Percentiles rank a stretch among this genome's conserved stretches.
These are phyloP conservation scores for Blumeria hordei DNA, from an alignment of 2,329 filamentous ascomycete genomes.

Conservation along the genomic window DNA sequence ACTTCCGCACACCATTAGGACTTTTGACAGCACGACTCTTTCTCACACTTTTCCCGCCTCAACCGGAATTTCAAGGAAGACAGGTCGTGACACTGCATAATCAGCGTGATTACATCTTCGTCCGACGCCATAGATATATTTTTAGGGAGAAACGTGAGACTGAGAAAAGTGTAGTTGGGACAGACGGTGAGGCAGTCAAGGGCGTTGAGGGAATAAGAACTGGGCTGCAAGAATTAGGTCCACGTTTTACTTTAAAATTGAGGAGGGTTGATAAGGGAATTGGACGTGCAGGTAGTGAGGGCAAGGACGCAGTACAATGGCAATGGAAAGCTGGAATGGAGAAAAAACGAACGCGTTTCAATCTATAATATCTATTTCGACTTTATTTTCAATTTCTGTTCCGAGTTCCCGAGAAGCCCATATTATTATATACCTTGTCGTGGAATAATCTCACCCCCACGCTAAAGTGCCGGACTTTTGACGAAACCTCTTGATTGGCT, in stretches of 20 bases:
- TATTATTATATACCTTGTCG: no score
- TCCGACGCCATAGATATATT: constrained; percentile 71
- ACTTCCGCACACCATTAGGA: constrained; percentile 83
- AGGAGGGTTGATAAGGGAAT: constrained; percentile 81
- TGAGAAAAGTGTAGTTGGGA: constrained; percentile 64
- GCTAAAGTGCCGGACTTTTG: no score
- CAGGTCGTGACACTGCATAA: constrained; percentile 89
- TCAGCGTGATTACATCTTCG: constrained; percentile 88
- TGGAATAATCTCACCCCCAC: no score
- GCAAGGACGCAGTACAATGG: constrained; percentile 34
- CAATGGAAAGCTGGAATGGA: constrained; percentile 94
- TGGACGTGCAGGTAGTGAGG: constrained; percentile 37
- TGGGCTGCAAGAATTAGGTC: constrained; percentile 76
- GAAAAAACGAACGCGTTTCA: constrained; percentile 81
- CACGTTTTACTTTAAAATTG: constrained; percentile 64
- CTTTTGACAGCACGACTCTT: constrained; percentile 71
- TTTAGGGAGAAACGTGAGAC: constrained; percentile 72
- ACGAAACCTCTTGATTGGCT: no score
- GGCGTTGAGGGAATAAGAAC: constrained; percentile 70
- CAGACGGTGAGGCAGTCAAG: constrained; percentile 61
- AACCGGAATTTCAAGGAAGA: constrained; percentile 61
- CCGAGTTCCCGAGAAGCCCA: no score
- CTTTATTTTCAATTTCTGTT: no score
- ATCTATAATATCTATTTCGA: constrained; percentile 33
- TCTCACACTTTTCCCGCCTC: constrained; percentile 51